A percentile compares a stretch with the other conserved stretches of the same genome.
Conservation (phyloP, 2,329 filamentous ascomycete species). For the Ophiosphaerella narmari region DNA sequence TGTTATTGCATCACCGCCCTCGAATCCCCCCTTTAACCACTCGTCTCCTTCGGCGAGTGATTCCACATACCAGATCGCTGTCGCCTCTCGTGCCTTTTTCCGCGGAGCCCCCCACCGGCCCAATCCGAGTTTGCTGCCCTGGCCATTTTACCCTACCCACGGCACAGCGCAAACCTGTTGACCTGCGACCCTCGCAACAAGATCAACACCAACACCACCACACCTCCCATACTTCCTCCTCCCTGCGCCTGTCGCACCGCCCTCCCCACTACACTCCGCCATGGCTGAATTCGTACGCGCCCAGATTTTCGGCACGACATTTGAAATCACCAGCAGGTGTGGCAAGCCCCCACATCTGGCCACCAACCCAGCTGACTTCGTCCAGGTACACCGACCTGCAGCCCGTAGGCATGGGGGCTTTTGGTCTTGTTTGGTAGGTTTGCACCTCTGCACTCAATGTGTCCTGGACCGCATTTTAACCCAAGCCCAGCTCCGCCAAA, state of each 20-base stretch:
- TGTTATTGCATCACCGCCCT: conserved; percentile 8
- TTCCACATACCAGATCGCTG: not conserved
- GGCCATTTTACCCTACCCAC: conserved; percentile 14
- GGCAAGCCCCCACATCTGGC: conserved; percentile 31
- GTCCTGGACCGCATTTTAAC: conserved; percentile 16
- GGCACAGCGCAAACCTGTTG: conserved; percentile 34
- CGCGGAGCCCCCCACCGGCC: conserved; percentile 19
- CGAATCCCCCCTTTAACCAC: too few species aligned
- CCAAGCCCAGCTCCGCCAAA: conserved; percentile 76
- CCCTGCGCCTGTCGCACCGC: conserved; percentile 28
- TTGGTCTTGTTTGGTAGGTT: conserved; percentile 90
- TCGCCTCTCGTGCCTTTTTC: not conserved
- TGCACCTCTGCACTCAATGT: conserved; percentile 10
- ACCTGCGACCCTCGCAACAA: conserved; percentile 18
- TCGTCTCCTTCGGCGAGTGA: too few species aligned
- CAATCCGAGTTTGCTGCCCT: conserved; percentile 24
- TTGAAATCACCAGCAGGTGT: conserved; percentile 98
- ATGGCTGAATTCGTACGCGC: conserved; percentile 99
- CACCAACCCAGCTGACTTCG: conserved; percentile 26
- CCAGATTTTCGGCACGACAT: conserved; percentile 99
- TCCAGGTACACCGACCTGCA: conserved; percentile 94
- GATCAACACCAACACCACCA: conserved; percentile 19
- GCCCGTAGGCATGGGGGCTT: conserved; percentile 98
- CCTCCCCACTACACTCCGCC: conserved; percentile 47
- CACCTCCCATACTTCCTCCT: conserved; percentile 17